Evolutionary conservation across 2,329 filamentous ascomycete species (phyloP), one percentile per base, ranked within the genome.

Genomic region (Exophiala xenobiotica): DNA sequence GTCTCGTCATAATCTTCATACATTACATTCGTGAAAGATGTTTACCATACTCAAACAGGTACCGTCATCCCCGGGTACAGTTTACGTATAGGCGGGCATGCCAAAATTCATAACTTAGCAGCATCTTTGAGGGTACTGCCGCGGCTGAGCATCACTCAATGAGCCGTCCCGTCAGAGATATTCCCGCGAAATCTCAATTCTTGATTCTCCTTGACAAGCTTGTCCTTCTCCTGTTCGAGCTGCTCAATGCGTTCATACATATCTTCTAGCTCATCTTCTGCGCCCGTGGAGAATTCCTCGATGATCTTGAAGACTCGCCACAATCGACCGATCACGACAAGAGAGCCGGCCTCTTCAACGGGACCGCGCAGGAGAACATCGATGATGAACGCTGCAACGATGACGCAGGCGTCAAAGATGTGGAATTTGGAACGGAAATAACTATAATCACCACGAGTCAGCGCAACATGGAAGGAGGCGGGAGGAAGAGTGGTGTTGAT

Each of bases 271-370:
- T 81, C 74, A 67, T 87, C 83, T 27, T 79, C 70, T 1, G 82
- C 82, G 6, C 81, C 82, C 5, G 83, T 75, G 23, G 78, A 79
- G 54, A 87, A 73, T 66, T 88, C 85, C 62, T 88, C 82, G 5
- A 86, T 79, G 45, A 87, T 85, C 70, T 87, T 86, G 64, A 86
- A 80, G 38, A 88, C 76, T 12, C 85, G 77, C 80, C 83, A 87
- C 3, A 88, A 71, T 46, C 85, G 80, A 38, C 88, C 70, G 3
- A 86, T 74, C 22, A 88, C 75, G 42, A 88, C 77, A n/a, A 88
- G 71, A 0, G 81, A 85, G 1, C 65, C 64, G 40, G 85, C 80
- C 62, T 86, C 80, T 65, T 84, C 80, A 4, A 81, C 67, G 1
- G 80, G 67, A 38, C 83, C 84, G 29, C 78, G 76, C 12, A 83